Base-by-base conservation (phyloP, 495 filamentous ascomycete genomes). In the Hyaloscypha finlandica region DNA sequence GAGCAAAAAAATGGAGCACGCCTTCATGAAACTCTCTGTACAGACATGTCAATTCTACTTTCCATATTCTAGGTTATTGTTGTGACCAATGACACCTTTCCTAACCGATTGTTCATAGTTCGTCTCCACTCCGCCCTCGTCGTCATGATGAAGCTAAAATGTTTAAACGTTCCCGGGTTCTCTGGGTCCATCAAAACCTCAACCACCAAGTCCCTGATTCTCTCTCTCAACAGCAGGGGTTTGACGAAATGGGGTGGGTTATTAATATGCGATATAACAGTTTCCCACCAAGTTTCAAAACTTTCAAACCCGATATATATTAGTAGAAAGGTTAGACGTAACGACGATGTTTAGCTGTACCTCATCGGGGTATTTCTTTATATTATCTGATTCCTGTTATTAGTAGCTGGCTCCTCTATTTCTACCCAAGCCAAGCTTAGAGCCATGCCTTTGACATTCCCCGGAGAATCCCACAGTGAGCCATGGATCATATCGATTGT, bases 401-500 rank as follows among this genome's bases (percentile, higher is more conserved):
- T 25, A 25, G 25, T 25, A 25, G 25, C 25, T 25, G 25, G 2
- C 25, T 25, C 25, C 25, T 25, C 25, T 25, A 25, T 25, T 25
- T 25, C 25, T 25, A 25, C 25, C 25, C 25, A 25, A 25, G 25
- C 25, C 25, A 25, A 25, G 25, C 25, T 25, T 2, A 25, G 25
- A 25, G 2, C 2, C 25, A 25, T 25, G n/a, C 42, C n/a, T 62
- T 71, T 77, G 1, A 88, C 85, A 11, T 83, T 78, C 1, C 81
- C 76, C 8, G 83, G 83, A 6, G 86, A 84, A 70, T 80, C 81
- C 86, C 85, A 87, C 0, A 80, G 77, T 58, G 78, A 83, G 6
- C 86, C 85, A 60, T 84, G 77, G 22, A 90, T 81, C 81, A 89
- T 86, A 68, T 89, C 85, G 65, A 90, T 83, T 22, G 84, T 84